These are phyloP conservation scores for Coemansia interrupta DNA, from an alignment of 192 early-diverging fungal genomes.

Conservation along the genomic window DNA sequence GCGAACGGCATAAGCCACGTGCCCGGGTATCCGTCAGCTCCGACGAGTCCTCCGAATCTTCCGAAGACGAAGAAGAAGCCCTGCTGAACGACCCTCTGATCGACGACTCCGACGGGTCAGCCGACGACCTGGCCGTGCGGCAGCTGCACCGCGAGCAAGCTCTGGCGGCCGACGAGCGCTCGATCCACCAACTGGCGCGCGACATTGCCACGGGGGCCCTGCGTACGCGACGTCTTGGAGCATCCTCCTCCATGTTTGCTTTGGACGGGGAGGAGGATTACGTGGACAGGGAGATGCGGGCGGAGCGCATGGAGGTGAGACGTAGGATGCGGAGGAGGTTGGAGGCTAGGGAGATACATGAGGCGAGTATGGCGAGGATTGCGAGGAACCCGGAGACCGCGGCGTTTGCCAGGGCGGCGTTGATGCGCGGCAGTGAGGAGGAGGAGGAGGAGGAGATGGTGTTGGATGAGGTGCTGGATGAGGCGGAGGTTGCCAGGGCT, in stretches of 20 bases:
- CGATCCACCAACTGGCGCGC: constrained; percentile 32
- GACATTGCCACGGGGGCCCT: constrained; percentile 44
- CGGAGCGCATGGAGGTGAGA: constrained; percentile 48
- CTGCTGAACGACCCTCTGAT: constrained; percentile 47
- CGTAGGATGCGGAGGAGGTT: constrained; percentile 15
- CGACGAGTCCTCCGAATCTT: constrained; percentile 12
- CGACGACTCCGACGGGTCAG: constrained; percentile 24
- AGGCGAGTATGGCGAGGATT: constrained; percentile 35
- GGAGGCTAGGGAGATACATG: constrained; percentile 37
- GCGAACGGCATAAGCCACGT: neutral
- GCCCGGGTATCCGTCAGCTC: neutral
- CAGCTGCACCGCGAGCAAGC: constrained; percentile 36
- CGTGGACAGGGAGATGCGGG: constrained; percentile 39
- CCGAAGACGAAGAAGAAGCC: constrained; percentile 30
- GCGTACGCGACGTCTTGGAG: constrained; percentile 22
- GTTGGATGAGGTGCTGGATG: constrained; percentile 7
- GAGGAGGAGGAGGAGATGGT: constrained; percentile 8
- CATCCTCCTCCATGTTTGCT: too few species aligned
- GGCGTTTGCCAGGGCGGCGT: constrained; percentile 50
- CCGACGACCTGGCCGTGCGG: constrained; percentile 35
- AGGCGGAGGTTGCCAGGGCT: neutral
- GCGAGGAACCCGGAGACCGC: constrained; percentile 53
- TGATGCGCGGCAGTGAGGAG: constrained; percentile 31
- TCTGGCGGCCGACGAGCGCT: constrained; percentile 34
- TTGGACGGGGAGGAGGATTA: constrained; percentile 44